Base-by-base conservation (phyloP, 345 rosid species). In the Excoecaria cochinchinensis region DNA sequence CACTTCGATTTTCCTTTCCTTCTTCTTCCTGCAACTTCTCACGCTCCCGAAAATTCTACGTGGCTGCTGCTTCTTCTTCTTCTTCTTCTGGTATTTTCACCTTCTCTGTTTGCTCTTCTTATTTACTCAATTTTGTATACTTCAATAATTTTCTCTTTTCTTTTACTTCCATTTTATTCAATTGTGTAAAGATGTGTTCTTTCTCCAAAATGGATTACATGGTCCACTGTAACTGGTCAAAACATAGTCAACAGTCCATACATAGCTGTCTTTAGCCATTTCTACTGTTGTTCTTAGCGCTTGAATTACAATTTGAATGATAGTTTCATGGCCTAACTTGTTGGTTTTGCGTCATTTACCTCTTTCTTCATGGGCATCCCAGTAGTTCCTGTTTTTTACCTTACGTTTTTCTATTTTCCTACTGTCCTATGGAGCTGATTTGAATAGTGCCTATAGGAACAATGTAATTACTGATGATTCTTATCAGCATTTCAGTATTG, bases 41-140 rank as follows among this genome's bases (percentile, higher is more conserved):
- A 78, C 61, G 58, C 59, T 76, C 59, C 46, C 25, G 46, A 52
- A 84, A 70, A 74, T 69, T 87, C 67, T 31, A 69, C 13, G 70
- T 85, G 1, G 73, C 88, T 83, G 87, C 92, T 36, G 25, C 60
- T 60, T 77, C 89, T 60, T 75, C n/a, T 69, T 82, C 91, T 36
- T 51, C 60, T 60, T 77, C 89, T 60, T 75, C 85, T 31, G 60
- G 86, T 79, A 78, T 50, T 55, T 13, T 25, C 21, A 25, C 44
- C 59, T 1, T 6, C 6, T 42, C 4, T 50, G 25, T 48, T 58
- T 80, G 79, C 51, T 52, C 4, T 58, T 25, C n/a, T 58, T 21
- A 71, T 31, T 58, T 77, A 24, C 66, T 39, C n/a, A 19, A 61
- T 66, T 65, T 40, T 17, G 31, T 14, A 9, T 6, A 12, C 69